Conservation (phyloP, 805 yeast genomes). For the Naumovozyma dairenensis region DNA sequence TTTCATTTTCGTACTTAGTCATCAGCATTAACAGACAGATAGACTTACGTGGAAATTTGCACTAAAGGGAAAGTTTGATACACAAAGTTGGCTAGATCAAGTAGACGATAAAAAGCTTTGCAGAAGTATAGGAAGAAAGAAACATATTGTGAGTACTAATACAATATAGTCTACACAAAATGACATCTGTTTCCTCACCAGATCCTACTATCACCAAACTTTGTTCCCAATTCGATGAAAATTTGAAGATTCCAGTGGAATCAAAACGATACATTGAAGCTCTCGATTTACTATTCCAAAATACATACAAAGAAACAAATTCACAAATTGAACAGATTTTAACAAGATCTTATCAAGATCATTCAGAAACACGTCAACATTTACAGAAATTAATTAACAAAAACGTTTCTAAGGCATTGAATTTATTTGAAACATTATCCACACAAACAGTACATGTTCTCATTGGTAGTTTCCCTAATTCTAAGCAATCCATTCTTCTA, state of each 20-base stretch:
- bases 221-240: conserved; percentile 11
- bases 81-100: no score
- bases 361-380: conserved; percentile 15
- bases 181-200: no score
- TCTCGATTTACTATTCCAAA: conserved; percentile 11
- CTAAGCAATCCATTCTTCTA: conserved; percentile 11
- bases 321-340: conserved; percentile 13
- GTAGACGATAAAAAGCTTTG: no score
- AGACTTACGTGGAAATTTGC: no score
- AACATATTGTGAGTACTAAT: background rate
- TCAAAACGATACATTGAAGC: conserved; percentile 13
- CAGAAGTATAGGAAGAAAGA: no score
- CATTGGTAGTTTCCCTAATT: conserved; percentile 15
- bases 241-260: conserved; percentile 8
- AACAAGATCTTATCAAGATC: conserved; percentile 22
- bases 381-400: conserved; percentile 8
- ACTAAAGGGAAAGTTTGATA: no score
- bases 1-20: no score
- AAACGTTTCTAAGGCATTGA: conserved; percentile 12
- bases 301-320: background rate
- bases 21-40: no score
- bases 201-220: no score
- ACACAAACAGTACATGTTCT: conserved; percentile 13
- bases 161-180: no score
- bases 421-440: conserved; percentile 15